phyloP scores from a whole-genome alignment of 148 eudicot genomes.

The Vaccinium darrowii region DNA sequence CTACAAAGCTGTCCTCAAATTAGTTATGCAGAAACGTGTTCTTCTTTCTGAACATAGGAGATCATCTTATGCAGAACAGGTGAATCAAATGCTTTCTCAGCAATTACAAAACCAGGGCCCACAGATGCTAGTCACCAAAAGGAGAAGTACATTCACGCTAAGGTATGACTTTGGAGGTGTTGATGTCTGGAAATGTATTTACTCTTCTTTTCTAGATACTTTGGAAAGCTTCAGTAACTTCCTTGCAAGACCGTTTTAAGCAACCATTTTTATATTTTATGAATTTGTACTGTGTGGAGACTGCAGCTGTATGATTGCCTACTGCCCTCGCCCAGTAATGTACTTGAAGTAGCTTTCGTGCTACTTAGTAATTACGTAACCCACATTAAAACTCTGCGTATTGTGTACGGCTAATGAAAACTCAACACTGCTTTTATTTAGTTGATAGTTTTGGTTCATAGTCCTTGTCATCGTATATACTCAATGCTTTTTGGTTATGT shows the following conservation, averaged over 20 bases:
- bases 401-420: not conserved
- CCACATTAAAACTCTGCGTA: not conserved
- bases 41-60: not conserved
- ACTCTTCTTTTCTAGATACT: not conserved
- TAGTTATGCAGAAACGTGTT: not conserved
- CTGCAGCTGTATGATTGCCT: not conserved
- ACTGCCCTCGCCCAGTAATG: not conserved
- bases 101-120: slow-evolving; percentile 59
- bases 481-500: not conserved
- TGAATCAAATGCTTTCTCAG: slow-evolving; percentile 32
- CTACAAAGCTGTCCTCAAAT: not conserved
- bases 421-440: not conserved
- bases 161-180: slow-evolving; percentile 42
- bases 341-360: not conserved
- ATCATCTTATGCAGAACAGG: slow-evolving; percentile 41
- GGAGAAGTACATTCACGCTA: slow-evolving; percentile 81
- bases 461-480: not conserved
- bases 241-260: not conserved
- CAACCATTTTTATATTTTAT: not conserved
- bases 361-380: not conserved
- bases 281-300: not conserved
- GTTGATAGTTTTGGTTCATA: not conserved
- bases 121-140: slow-evolving; percentile 52
- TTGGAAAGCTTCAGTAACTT: not conserved
- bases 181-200: not conserved